These are phyloP conservation scores for Periconia sp. DNA, from an alignment of 2,329 filamentous ascomycete genomes.

Conservation along the genomic window DNA sequence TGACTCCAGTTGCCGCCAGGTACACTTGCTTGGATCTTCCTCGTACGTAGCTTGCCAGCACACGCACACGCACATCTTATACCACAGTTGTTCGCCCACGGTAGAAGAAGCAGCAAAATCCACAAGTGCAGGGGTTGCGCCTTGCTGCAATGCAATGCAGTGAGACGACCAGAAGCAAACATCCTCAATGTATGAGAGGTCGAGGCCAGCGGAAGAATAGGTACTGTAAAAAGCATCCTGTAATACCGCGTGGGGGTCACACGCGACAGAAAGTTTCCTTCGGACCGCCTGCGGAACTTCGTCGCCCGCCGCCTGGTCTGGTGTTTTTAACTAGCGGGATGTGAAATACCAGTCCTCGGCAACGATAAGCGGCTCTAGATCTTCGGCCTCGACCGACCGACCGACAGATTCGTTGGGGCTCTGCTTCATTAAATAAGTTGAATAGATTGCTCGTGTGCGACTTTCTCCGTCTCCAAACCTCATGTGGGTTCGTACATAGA, in stretches of 20 bases:
- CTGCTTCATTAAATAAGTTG: no score
- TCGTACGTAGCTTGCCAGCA: no score
- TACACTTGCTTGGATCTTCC: constrained; percentile 13
- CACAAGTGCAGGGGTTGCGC: neutral
- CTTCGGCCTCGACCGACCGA: neutral
- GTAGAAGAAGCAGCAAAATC: neutral
- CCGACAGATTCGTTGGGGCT: no score
- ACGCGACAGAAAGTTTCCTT: neutral
- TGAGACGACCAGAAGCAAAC: neutral
- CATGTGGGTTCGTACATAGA: no score
- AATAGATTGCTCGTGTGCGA: neutral
- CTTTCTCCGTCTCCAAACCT: neutral
- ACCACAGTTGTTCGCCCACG: neutral
- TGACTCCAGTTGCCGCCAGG: constrained; percentile 31
- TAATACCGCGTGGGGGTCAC: constrained; percentile 43
- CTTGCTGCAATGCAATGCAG: neutral
- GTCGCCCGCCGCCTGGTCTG: neutral
- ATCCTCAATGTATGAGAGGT: neutral
- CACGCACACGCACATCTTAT: neutral
- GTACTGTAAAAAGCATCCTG: constrained; percentile 22
- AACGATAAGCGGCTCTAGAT: neutral
- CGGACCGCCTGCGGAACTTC: constrained; percentile 4
- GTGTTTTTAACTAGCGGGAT: neutral
- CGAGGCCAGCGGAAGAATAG: neutral
- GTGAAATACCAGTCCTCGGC: neutral